Base-by-base conservation (phyloP, 495 filamentous ascomycete species). In the Venustampulla echinocandica region DNA sequence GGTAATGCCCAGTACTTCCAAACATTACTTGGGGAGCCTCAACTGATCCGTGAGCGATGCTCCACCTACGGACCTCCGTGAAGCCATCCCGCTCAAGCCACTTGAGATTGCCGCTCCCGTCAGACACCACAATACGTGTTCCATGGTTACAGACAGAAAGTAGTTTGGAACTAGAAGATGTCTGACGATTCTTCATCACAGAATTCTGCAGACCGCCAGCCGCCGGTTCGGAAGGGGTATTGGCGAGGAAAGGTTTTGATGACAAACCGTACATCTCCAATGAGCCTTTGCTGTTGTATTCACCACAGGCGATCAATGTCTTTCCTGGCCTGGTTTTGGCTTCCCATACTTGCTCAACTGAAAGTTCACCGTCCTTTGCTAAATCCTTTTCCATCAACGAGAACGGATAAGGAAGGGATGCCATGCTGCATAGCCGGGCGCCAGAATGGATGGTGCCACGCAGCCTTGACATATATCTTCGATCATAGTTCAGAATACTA, bases 31-130 rank as follows among this genome's bases (percentile, higher is more conserved):
- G 57, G 51, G 50, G 61, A 43, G 40, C 62, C 42, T 50, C 56
- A 15, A 56, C 42, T 41, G 58, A 71, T 64, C 55, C 66, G 34
- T 75, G 69, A 21, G 73, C 71, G 36, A 84, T 88, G 54, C 83
- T 87, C 65, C 80, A 83, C 13, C 77, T 75, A 20, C 90, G 79
- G 34, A 89, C 83, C 54, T 86, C 78, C n/a, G 80, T 79, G 44
- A 79, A 80, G 10, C 87, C 88, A 56, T 96, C 86, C 19, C 89
- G 74, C 64, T 97, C 90, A 19, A 92, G 75, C 90, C 90, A 96
- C 64, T 88, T 94, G 48, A 97, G 60, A 47, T 81, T 80, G 0
- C 90, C 90, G 38, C 87, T 79, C 3, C 82, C 80, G 52, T 96
- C 90, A 0, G 85, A 85, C 52, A 85, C 87, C 18, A 90, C 85